These are phyloP conservation scores for Chaetothyriales sp. DNA, from an alignment of 2,329 filamentous ascomycete species.

Conservation along the genomic window DNA sequence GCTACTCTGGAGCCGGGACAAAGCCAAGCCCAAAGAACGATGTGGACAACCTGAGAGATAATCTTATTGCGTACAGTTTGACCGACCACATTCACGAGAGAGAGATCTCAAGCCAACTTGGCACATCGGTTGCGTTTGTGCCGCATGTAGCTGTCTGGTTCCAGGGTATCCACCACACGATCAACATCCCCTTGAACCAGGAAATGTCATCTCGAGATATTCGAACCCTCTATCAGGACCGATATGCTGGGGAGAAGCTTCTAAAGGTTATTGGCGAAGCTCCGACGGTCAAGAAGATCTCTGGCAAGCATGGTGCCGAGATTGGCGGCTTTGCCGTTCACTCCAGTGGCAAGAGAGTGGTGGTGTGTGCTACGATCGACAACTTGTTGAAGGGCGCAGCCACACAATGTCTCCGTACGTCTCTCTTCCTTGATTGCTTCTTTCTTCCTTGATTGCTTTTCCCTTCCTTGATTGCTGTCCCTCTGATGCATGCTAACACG, in stretches of 20 bases:
- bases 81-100: conserved; percentile 91
- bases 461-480: background rate
- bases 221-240: conserved; percentile 84
- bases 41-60: conserved; percentile 63
- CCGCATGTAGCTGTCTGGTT: conserved; percentile 97
- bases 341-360: conserved; percentile 72
- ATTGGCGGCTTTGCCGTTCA: conserved; percentile 94
- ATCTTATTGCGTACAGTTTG: conserved; percentile 79
- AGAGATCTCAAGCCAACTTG: conserved; percentile 71
- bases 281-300: conserved; percentile 71
- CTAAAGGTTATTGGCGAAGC: conserved; percentile 83
- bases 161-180: conserved; percentile 84
- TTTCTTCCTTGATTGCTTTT: too few relatives aligned
- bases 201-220: conserved; percentile 84
- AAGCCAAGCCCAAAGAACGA: conserved; percentile 94
- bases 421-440: conserved; percentile 20
- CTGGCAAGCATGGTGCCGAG: conserved; percentile 73
- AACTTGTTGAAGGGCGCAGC: conserved; percentile 87
- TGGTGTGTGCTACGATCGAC: conserved; percentile 88
- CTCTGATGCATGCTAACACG: background rate
- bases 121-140: conserved; percentile 62
- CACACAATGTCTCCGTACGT: conserved; percentile 80
- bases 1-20: conserved; percentile 88
- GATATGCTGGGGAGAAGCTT: conserved; percentile 88
- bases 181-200: conserved; percentile 74